A percentile compares a stretch with the other conserved stretches of the same genome.
Evolutionary conservation across 208 protist species (phyloP).

Genomic region (Acanthamoeba healyi): DNA sequence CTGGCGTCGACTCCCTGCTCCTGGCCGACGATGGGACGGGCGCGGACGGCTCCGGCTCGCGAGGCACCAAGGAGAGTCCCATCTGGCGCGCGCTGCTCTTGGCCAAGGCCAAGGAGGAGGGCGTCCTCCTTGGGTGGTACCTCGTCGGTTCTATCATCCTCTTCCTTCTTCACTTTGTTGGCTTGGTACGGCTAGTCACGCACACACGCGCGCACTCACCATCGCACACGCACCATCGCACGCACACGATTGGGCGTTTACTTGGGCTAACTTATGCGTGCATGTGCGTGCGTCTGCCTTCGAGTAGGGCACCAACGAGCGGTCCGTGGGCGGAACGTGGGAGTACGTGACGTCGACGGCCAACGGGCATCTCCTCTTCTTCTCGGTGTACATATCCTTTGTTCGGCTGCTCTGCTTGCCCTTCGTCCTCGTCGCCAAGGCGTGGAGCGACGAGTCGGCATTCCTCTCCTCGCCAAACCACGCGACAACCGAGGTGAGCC

Average conservation of each 20-base stretch:
- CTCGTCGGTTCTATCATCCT: slow-evolving; percentile 13
- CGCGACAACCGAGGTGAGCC: not conserved
- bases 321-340: not conserved
- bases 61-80: not conserved
- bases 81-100: slow-evolving; percentile 10
- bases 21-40: not conserved
- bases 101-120: slow-evolving; percentile 33
- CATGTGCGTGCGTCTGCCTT: no score
- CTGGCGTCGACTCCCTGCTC: not conserved
- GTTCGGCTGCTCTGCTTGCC: slow-evolving; percentile 41
- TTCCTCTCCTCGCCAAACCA: slow-evolving; percentile 25
- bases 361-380: slow-evolving; percentile 34
- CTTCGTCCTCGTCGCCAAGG: slow-evolving; percentile 53
- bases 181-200: slow-evolving; percentile 3
- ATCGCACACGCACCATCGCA: not conserved
- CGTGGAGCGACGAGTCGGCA: slow-evolving; percentile 55
- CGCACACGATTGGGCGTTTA: no score
- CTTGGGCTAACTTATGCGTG: no score
- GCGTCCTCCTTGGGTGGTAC: slow-evolving; percentile 15
- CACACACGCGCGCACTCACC: not conserved
- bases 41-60: slow-evolving; percentile 3
- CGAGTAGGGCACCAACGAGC: slow-evolving; percentile 19
- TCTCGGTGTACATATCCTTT: slow-evolving; percentile 35
- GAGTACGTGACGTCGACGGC: not conserved
- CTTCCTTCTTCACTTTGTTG: slow-evolving; percentile 3